Evolutionary conservation across 345 rosid genomes (phyloP), one percentile per base, ranked within the genome.

Genomic region (Zanthoxylum bungeanum): DNA sequence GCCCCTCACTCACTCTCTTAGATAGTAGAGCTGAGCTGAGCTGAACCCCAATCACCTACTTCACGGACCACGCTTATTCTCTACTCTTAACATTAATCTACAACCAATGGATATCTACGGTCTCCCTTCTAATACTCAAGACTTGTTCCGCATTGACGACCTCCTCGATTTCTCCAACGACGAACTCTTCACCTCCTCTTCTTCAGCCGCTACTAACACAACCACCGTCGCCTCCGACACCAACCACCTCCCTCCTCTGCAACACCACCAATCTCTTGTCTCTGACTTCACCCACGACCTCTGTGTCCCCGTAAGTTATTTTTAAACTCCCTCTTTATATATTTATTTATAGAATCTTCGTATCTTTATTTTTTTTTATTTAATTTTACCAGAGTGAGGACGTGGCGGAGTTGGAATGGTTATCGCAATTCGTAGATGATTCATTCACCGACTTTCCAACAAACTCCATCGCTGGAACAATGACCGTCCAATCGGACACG

Each of bases 331-430:
- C 5, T 22, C 21, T 75, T 33, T 3, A 21, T 3, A 62, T 59
- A 5, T 28, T 34, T 7, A 55, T 47, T 57, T 59, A 4, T 7
- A 5, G 2, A 2, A 5, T 21, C 36, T 36, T 27, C 33, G 16
- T 9, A n/a, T 6, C 9, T 60, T 0, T 14, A 0, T 64, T 47
- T 44, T 27, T 28, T 24, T 68, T 46, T 28, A 12, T 50, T 30
- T 70, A 14, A 70, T 40, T 42, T 64, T 78, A 14, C 4, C 68
- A 92, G 98, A 83, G 78, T 70, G 94, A 92, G 68, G 96, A 92
- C 47, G 90, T 85, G 53, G 98, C 98, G 19, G 93, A 92, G 77
- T 72, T 92, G 19, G 98, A 92, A 62, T 90, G 96, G 98, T 79
- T 92, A 10, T 90, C 96, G 16, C 87, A 74, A 56, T 87, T 92